These are phyloP conservation scores for Lactifluus volemus DNA, from an alignment of 768 basidiomycete species.

Conservation along the genomic window DNA sequence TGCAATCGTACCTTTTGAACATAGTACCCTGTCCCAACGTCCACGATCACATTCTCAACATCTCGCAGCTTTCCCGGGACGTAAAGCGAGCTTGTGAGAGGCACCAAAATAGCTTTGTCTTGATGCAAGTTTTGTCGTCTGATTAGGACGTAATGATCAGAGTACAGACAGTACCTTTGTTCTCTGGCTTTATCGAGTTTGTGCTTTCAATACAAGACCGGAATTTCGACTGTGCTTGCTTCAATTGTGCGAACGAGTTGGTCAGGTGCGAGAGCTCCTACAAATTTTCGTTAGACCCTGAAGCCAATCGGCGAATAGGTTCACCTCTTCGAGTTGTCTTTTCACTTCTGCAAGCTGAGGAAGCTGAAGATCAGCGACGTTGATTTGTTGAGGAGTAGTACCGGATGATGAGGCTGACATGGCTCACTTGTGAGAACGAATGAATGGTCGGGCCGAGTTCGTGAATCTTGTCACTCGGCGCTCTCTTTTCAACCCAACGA, in stretches of 20 bases:
- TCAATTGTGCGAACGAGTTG: constrained; percentile 85
- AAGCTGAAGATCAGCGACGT: constrained; percentile 74
- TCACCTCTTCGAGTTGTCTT: constrained; percentile 86
- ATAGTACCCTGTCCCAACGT: constrained; percentile 95
- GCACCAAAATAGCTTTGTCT: constrained; percentile 89
- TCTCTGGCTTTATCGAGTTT: constrained; percentile 59
- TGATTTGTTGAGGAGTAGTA: constrained; percentile 52
- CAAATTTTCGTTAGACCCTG: background rate
- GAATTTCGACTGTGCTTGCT: constrained; percentile 91
- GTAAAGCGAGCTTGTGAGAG: constrained; percentile 90
- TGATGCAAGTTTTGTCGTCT: background rate
- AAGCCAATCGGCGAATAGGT: constrained; percentile 10
- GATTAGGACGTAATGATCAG: background rate
- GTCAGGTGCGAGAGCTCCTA: constrained; percentile 92
- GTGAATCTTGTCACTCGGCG: background rate
- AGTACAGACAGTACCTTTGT: constrained; percentile 36
- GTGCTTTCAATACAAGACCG: constrained; percentile 78
- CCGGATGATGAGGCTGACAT: background rate
- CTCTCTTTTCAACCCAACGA: background rate
- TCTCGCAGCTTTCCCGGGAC: constrained; percentile 87
- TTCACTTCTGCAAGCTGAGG: constrained; percentile 83
- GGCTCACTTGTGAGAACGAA: background rate
- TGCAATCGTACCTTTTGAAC: constrained; percentile 72
- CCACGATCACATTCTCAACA: constrained; percentile 81
- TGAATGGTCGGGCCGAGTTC: background rate